phyloP scores from a whole-genome alignment of 2,329 filamentous ascomycete species.

The Ascochyta rabiei region DNA sequence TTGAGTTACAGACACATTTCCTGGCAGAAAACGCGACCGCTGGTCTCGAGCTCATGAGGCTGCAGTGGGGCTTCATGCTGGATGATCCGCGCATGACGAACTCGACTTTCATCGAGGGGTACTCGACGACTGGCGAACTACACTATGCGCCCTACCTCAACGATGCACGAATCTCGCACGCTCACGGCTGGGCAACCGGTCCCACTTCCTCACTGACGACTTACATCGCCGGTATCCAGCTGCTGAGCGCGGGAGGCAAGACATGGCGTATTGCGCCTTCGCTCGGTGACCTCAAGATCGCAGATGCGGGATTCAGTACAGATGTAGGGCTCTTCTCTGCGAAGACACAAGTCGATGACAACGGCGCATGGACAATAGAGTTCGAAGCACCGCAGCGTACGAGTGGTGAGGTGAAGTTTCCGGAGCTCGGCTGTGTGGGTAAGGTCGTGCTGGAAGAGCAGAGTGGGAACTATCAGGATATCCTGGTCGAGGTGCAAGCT shows the following conservation, averaged over 20 bases:
- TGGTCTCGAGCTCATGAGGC: constrained; percentile 52
- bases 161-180: constrained; percentile 56
- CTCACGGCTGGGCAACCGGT: constrained; percentile 60
- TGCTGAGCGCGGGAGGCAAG: constrained; percentile 45
- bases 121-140: constrained; percentile 53
- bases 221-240: constrained; percentile 51
- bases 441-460: constrained; percentile 26
- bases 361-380: constrained; percentile 24
- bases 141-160: constrained; percentile 59
- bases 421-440: constrained; percentile 27
- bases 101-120: constrained; percentile 60
- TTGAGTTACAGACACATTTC: constrained; percentile 56
- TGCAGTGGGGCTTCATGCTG: constrained; percentile 63
- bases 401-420: constrained; percentile 36
- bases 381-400: constrained; percentile 42
- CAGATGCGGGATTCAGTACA: constrained; percentile 49
- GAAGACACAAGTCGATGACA: constrained; percentile 28
- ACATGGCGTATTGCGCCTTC: constrained; percentile 48
- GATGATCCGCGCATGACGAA: constrained; percentile 61
- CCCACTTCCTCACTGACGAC: constrained; percentile 54
- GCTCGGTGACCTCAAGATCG: constrained; percentile 44
- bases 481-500: constrained; percentile 22
- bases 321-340: constrained; percentile 47
- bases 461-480: constrained; percentile 22
- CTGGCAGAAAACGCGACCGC: constrained; percentile 48